phyloP scores from a whole-genome alignment of 768 basidiomycete genomes.

The Baorangia bicolor region DNA sequence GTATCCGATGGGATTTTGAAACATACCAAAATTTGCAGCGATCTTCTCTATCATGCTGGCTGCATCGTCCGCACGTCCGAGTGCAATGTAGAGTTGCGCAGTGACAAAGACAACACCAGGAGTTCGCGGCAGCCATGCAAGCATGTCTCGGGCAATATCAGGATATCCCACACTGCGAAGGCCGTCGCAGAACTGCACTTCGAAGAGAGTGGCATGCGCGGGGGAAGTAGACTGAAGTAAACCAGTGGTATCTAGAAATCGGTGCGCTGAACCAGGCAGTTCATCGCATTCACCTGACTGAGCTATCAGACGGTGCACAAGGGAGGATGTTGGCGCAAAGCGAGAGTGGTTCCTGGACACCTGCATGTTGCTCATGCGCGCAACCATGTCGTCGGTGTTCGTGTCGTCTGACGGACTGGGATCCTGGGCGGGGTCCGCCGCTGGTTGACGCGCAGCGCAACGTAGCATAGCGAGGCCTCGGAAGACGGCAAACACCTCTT shows the following conservation, averaged over 20 bases:
- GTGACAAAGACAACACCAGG: constrained; percentile 75
- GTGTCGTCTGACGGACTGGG: constrained; percentile 32
- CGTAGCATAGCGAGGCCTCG: constrained; percentile 75
- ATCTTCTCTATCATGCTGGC: constrained; percentile 69
- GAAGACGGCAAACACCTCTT: constrained; percentile 77
- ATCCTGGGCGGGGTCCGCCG: constrained; percentile 35
- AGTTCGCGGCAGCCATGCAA: constrained; percentile 78
- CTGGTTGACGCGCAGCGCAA: constrained; percentile 57
- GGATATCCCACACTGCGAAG: constrained; percentile 64
- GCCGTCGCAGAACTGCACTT: constrained; percentile 70
- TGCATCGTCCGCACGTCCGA: constrained; percentile 73
- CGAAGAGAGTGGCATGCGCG: constrained; percentile 62
- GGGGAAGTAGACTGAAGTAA: constrained; percentile 69
- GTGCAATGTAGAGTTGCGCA: constrained; percentile 62
- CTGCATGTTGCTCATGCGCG: constrained; percentile 72
- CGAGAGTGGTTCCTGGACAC: constrained; percentile 52
- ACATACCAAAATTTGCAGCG: constrained; percentile 72
- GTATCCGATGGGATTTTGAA: constrained; percentile 1
- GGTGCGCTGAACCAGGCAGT: constrained; percentile 62
- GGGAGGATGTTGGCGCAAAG: constrained; percentile 54
- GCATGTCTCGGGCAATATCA: constrained; percentile 57
- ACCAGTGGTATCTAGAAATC: constrained; percentile 65
- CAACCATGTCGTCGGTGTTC: constrained; percentile 61
- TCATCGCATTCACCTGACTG: constrained; percentile 48
- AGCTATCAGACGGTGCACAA: constrained; percentile 61